Evolutionary conservation across 345 rosid species (phyloP), one percentile per base, ranked within the genome.

Genomic region (Turritis glabra): DNA sequence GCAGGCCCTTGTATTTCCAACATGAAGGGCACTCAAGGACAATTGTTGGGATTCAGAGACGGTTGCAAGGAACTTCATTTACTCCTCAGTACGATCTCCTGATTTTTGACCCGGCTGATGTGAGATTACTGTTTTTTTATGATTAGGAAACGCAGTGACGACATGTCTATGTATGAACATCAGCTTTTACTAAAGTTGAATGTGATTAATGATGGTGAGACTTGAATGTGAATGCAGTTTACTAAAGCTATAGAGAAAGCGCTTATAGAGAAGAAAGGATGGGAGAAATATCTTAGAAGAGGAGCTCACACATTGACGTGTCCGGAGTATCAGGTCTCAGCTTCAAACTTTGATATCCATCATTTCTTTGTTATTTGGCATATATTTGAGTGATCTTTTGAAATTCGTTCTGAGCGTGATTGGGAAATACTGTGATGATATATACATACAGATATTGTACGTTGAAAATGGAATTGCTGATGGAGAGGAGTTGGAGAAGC

Each of bases 21-120:
- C 96, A 91, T 52, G 90, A 89, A 58, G 97, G 95, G 25, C 97
- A 89, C 77, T 91, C 95, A 12, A 83, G 93, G 79, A 87, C 93
- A 21, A 83, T 91, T 33, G 76, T 89, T 60, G 97, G 97, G 61
- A 86, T 91, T 75, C 89, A 91, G 73, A 81, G 59, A 58, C 86
- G 74, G 59, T 85, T 81, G 37, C 51, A 58, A 58, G 82, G 81
- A 61, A 72, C 85, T 74, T 60, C 68, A 43, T 77, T 71, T 46
- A 71, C 67, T 46, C 89, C 77, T 64, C 81, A 75, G 33, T 82
- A 74, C 80, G 84, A 52, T 74, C 93, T 91, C 68, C 76, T 91
- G 63, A 85, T 91, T 66, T 70, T 91, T 70, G 97, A 91, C 72
- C 93, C 97, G 32, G 83, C 67, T 68, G 88, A 85, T 83, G 97